Evolutionary conservation across 2,329 filamentous ascomycete species (phyloP).

Genomic region (Hymenoscyphus linearis): DNA sequence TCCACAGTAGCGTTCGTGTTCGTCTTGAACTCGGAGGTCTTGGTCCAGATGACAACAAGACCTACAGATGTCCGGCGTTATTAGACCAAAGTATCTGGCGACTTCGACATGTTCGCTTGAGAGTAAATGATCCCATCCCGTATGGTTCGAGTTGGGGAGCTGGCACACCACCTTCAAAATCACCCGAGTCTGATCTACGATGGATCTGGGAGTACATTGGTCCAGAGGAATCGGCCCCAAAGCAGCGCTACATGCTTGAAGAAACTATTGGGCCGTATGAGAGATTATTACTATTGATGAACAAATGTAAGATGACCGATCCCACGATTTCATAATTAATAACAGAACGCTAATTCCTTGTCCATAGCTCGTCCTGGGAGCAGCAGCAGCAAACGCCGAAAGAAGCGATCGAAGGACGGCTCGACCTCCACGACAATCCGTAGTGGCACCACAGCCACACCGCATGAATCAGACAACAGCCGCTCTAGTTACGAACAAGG

Average conservation of each 20-base stretch:
- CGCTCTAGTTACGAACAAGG: not conserved
- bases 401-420: conserved; percentile 1
- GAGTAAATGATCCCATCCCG: conserved; percentile 31
- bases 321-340: not conserved
- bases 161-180: conserved; percentile 21
- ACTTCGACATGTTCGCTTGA: conserved; percentile 20
- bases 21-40: conserved; percentile 33
- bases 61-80: conserved; percentile 43
- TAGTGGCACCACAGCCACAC: not conserved
- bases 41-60: conserved; percentile 33
- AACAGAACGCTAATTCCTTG: not conserved
- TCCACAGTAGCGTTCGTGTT: conserved; percentile 33
- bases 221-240: conserved; percentile 37
- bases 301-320: conserved; percentile 24
- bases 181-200: conserved; percentile 34
- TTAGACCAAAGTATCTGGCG: conserved; percentile 23
- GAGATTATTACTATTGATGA: conserved; percentile 41
- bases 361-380: not conserved
- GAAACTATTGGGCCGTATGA: conserved; percentile 51
- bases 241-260: conserved; percentile 43
- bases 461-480: not conserved
- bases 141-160: conserved; percentile 31
- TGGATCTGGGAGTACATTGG: conserved; percentile 54
- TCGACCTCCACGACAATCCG: conserved; percentile 1
- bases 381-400: not conserved